Evolutionary conservation across 768 basidiomycete genomes (phyloP).

Genomic region (Chalciporus pseudorubinellus): DNA sequence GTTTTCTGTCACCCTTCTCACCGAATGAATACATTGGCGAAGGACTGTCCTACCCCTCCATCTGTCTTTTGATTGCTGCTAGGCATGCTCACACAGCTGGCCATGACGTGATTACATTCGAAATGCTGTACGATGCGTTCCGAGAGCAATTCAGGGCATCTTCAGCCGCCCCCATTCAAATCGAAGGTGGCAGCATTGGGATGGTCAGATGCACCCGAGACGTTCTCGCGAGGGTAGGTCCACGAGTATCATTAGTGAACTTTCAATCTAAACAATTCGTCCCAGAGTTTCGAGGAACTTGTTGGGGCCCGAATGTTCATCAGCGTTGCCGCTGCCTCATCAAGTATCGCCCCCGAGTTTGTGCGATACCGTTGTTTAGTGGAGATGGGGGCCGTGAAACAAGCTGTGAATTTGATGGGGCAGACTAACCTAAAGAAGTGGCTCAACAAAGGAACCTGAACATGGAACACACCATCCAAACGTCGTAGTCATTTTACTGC

Average conservation of each 20-base stretch:
- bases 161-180: constrained; percentile 67
- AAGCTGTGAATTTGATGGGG: constrained; percentile 59
- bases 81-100: constrained; percentile 76
- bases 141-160: constrained; percentile 72
- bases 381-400: constrained; percentile 63
- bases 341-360: constrained; percentile 63
- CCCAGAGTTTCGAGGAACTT: constrained; percentile 77
- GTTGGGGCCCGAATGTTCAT: constrained; percentile 55
- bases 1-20: background rate
- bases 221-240: constrained; percentile 64
- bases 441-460: constrained; percentile 52
- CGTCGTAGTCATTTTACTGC: no score
- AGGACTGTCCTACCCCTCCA: constrained; percentile 75
- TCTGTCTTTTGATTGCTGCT: constrained; percentile 84
- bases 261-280: background rate
- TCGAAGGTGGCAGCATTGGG: constrained; percentile 72
- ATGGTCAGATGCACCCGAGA: constrained; percentile 66
- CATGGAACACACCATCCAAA: no score
- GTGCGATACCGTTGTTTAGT: constrained; percentile 68
- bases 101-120: constrained; percentile 81
- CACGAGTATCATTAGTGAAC: background rate
- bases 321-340: constrained; percentile 45
- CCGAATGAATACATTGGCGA: constrained; percentile 4
- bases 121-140: constrained; percentile 83
- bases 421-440: constrained; percentile 77